Evolutionary conservation across 2,329 filamentous ascomycete species (phyloP).

Genomic region (Moelleriella libera): DNA sequence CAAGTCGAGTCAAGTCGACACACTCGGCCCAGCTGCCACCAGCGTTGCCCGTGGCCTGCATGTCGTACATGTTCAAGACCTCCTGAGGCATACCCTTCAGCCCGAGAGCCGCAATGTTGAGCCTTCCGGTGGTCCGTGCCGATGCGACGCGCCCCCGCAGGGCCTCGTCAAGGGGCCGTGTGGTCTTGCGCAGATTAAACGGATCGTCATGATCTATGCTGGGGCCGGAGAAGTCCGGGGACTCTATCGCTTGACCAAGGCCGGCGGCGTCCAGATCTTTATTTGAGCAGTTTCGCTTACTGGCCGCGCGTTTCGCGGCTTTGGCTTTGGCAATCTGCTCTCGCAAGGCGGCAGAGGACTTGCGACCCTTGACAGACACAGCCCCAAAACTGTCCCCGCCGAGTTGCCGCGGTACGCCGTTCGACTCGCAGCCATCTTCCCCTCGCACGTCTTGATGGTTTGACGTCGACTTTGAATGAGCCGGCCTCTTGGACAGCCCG

Average conservation of each 20-base stretch:
- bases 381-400: conserved; percentile 6
- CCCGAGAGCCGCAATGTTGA: conserved; percentile 80
- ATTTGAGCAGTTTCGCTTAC: conserved; percentile 5
- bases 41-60: conserved; percentile 48
- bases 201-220: conserved; percentile 44
- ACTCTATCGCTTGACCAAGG: conserved; percentile 24
- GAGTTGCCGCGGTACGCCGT: background rate
- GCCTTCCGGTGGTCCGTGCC: conserved; percentile 62
- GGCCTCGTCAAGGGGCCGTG: conserved; percentile 47
- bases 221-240: conserved; percentile 31
- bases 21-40: conserved; percentile 77
- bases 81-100: conserved; percentile 68
- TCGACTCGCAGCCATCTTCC: no score
- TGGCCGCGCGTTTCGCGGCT: conserved; percentile 53
- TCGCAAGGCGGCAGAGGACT: conserved; percentile 67
- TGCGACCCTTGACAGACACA: conserved; percentile 24
- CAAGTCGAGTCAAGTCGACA: conserved; percentile 71
- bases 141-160: conserved; percentile 58
- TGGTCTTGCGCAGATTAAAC: conserved; percentile 51
- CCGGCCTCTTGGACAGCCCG: no score
- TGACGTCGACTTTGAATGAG: no score
- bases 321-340: conserved; percentile 91
- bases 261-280: conserved; percentile 2
- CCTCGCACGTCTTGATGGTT: no score
- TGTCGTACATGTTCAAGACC: conserved; percentile 82